phyloP scores from a whole-genome alignment of 1,284 basidiomycete species.

The Irpex sp. region DNA sequence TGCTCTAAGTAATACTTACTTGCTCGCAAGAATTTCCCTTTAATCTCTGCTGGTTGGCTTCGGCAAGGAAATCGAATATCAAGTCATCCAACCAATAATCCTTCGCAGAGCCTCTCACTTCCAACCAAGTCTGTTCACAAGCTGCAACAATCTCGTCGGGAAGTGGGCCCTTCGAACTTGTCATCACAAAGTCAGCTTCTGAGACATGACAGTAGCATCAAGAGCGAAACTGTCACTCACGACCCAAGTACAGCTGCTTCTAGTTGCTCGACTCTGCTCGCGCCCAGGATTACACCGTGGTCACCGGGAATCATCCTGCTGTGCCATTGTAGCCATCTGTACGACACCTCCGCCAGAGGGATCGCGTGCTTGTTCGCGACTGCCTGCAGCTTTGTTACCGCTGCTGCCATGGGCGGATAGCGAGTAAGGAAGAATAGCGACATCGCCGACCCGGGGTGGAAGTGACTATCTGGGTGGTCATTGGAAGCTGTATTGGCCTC shows the following conservation, averaged over 20 bases:
- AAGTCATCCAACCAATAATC: conserved; percentile 1
- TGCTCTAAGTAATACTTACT: too few relatives aligned
- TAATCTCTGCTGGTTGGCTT: too few relatives aligned
- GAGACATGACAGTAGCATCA: too few relatives aligned
- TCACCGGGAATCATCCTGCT: conserved; percentile 37
- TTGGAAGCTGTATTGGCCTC: conserved; percentile 17
- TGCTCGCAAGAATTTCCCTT: too few relatives aligned
- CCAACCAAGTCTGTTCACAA: conserved; percentile 47
- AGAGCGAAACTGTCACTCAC: not conserved
- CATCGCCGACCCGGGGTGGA: conserved; percentile 21
- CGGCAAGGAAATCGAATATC: too few relatives aligned
- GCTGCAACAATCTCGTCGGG: conserved; percentile 46
- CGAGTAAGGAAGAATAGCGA: conserved; percentile 6
- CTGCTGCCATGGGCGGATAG: not conserved
- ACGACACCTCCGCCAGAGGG: conserved; percentile 39
- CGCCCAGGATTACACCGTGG: conserved; percentile 37
- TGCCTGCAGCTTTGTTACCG: not conserved
- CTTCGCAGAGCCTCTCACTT: conserved; percentile 32
- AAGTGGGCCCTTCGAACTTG: conserved; percentile 40
- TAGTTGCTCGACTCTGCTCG: conserved; percentile 35
- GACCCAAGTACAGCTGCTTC: conserved; percentile 33
- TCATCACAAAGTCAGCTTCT: not conserved
- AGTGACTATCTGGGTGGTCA: conserved; percentile 30
- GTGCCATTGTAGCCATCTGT: conserved; percentile 44
- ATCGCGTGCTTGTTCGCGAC: conserved; percentile 37